A percentile compares a stretch with the other conserved stretches of the same genome.
These are phyloP conservation scores for Abelmoschus esculentus DNA, from an alignment of 345 rosid genomes.

Conservation along the genomic window DNA sequence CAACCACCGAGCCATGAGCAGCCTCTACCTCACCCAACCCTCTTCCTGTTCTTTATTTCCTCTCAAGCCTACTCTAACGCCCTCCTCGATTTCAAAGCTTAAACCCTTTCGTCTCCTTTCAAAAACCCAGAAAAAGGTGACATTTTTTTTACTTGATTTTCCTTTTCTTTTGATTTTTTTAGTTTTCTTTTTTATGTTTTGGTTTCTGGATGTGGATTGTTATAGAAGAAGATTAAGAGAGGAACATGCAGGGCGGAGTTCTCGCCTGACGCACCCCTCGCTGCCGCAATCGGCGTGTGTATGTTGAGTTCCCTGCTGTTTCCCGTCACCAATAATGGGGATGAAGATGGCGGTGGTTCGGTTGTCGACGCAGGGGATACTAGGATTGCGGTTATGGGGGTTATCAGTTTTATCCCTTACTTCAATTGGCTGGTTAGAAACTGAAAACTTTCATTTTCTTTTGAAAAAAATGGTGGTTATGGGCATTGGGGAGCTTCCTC, in stretches of 20 bases:
- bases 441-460: not conserved
- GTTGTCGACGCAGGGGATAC: conserved; percentile 54
- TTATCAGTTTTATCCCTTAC: conserved; percentile 85
- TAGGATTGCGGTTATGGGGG: conserved; percentile 82
- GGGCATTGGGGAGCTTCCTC: too few species aligned
- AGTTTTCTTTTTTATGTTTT: not conserved
- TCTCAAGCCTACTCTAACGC: conserved; percentile 13
- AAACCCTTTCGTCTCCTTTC: conserved; percentile 1
- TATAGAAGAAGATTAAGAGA: conserved; percentile 21
- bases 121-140: conserved; percentile 26
- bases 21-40: conserved; percentile 1
- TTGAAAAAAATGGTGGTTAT: not conserved
- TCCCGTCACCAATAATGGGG: conserved; percentile 34
- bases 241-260: conserved; percentile 61
- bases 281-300: conserved; percentile 64
- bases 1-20: conserved; percentile 14
- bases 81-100: conserved; percentile 12
- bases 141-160: not conserved
- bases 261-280: conserved; percentile 62
- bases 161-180: not conserved
- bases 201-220: not conserved
- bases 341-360: conserved; percentile 40
- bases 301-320: conserved; percentile 64
- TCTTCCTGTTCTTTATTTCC: conserved; percentile 9
- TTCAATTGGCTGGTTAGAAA: conserved; percentile 87